A percentile compares a stretch with the other conserved stretches of the same genome.
Conservation (phyloP, 1,139 yeast genomes). For the Pichia sp. region DNA sequence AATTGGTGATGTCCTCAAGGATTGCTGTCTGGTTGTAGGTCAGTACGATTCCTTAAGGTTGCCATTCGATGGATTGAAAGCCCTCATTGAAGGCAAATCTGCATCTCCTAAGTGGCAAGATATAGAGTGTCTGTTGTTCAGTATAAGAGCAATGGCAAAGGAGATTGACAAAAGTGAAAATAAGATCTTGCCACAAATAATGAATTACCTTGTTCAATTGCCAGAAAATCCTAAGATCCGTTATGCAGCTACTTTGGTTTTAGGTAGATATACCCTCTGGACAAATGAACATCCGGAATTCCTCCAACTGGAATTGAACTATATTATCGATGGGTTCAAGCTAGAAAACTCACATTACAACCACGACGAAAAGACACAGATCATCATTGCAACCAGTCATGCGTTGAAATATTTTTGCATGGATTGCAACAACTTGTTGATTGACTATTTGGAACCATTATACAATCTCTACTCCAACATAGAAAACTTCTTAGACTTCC, state of each 20-base stretch:
- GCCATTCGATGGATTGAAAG: slow-evolving; percentile 54
- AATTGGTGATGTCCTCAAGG: slow-evolving; percentile 94
- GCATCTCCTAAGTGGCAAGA: slow-evolving; percentile 62
- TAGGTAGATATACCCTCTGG: slow-evolving; percentile 96
- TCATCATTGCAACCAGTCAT: slow-evolving; percentile 82
- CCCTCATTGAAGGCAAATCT: slow-evolving; percentile 32
- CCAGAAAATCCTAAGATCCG: slow-evolving; percentile 87
- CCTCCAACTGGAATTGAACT: slow-evolving; percentile 77
- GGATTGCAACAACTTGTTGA: slow-evolving; percentile 72
- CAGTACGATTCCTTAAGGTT: slow-evolving; percentile 60
- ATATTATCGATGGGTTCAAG: slow-evolving; percentile 72
- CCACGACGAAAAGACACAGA: slow-evolving; percentile 37
- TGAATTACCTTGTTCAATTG: slow-evolving; percentile 62
- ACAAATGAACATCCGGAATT: slow-evolving; percentile 79
- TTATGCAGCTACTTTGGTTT: slow-evolving; percentile 86
- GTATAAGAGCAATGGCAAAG: slow-evolving; percentile 92
- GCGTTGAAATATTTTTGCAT: slow-evolving; percentile 93
- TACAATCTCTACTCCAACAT: slow-evolving; percentile 71
- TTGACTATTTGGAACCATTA: slow-evolving; percentile 70
- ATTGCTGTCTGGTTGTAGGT: slow-evolving; percentile 89
- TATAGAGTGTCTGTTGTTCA: slow-evolving; percentile 85
- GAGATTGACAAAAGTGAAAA: slow-evolving; percentile 72
- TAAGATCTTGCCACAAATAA: slow-evolving; percentile 68
- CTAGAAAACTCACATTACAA: slow-evolving; percentile 18
- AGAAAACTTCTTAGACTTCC: slow-evolving; percentile 51